Evolutionary conservation across 192 early-diverging fungal species (phyloP), one percentile per base, ranked within the genome.

Genomic region (Geranomyces variabilis): DNA sequence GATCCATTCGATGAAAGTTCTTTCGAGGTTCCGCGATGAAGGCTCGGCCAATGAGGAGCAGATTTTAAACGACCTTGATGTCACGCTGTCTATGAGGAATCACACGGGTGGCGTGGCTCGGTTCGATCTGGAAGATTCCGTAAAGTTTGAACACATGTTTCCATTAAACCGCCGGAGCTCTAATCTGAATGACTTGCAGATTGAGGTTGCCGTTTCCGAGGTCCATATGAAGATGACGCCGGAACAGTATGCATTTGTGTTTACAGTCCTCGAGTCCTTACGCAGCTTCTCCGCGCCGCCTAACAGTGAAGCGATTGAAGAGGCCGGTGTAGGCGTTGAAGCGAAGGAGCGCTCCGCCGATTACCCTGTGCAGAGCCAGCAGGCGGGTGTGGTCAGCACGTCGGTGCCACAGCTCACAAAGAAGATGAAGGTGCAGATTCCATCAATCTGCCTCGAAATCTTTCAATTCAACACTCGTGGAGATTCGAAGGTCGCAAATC

Each of bases 21-120:
- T 71, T 29, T 77, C 84, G 10, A 77, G 43, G 21, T 77, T 82
- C 49, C 71, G 45, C 19, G 70, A 71, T 22, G 46, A 59, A 1
- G 28, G n/a, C 5, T 13, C 12, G 5, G 63, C 4, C 2, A 63
- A 88, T 71, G 67, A 75, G 17, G 76, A 89, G 46, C 86, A 91
- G 64, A 94, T 99, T 43, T 81, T 97, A 1, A 90, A 95, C 49
- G 90, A 97, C 72, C 88, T 95, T 7, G 90, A 93, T 75, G 82
- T 96, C 43, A 83, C 86, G 46, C 84, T 95, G 57, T 85, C 85
- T 34, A 82, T 94, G 67, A 13, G 36, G 2, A 67, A 34, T 17
- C 29, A 33, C 17, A 28, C 22, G 36, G 30, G 43, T 5, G 63
- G 19, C 31, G 43, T 41, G 41, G 34, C 63, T 6, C 3, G 4